These are phyloP conservation scores for Apophysomyces elegans DNA, from an alignment of 371 early-diverging fungal genomes.

Conservation along the genomic window DNA sequence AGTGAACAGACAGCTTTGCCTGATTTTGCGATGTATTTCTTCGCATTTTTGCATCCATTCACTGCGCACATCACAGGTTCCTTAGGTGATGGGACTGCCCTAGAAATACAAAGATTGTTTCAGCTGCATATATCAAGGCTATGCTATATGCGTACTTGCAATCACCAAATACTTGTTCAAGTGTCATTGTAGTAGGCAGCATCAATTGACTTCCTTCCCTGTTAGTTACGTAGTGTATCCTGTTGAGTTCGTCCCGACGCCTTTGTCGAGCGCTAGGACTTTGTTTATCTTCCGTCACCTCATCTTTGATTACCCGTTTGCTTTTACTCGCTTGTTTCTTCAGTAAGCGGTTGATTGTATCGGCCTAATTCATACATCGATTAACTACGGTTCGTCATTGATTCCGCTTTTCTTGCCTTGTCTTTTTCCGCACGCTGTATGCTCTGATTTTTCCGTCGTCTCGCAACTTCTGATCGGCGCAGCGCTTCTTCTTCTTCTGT, in stretches of 20 bases:
- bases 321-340: constrained; percentile 80
- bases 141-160: constrained; percentile 7
- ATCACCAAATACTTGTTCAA: constrained; percentile 37
- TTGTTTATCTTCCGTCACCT: constrained; percentile 36
- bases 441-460: constrained; percentile 78
- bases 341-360: constrained; percentile 74
- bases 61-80: constrained; percentile 28
- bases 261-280: constrained; percentile 21
- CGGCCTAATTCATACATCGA: constrained; percentile 32
- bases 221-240: constrained; percentile 35
- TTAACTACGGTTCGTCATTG: neutral
- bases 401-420: constrained; percentile 40
- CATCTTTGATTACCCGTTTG: constrained; percentile 60
- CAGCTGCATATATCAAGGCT: neutral
- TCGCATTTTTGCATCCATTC: constrained; percentile 35
- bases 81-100: neutral
- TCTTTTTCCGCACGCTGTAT: constrained; percentile 78
- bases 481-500: constrained; percentile 75
- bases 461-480: constrained; percentile 72
- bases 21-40: constrained; percentile 44
- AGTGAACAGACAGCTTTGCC: constrained; percentile 49
- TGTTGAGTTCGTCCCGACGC: constrained; percentile 28
- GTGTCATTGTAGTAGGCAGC: constrained; percentile 33
- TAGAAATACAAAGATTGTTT: neutral
- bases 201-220: constrained; percentile 26